phyloP scores from a whole-genome alignment of 129 eudicot genomes.

The Helichrysum umbraculigerum region DNA sequence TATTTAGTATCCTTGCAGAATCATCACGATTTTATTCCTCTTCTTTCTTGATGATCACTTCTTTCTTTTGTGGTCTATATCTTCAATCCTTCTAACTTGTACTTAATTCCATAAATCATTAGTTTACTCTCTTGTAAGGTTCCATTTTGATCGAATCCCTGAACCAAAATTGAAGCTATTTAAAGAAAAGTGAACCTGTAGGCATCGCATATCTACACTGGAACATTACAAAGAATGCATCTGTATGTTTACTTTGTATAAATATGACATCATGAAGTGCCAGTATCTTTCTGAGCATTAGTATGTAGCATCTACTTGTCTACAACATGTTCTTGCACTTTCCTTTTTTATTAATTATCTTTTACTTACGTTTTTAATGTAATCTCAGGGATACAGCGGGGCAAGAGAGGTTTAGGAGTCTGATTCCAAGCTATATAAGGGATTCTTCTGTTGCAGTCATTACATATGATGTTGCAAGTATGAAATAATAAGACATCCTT shows the following conservation, averaged over 20 bases:
- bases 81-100: neutral
- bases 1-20: too few species aligned
- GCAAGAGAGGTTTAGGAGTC: conserved; percentile 68
- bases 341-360: neutral
- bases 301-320: neutral
- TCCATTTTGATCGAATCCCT: conserved; percentile 1
- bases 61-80: neutral
- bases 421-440: conserved; percentile 61
- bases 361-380: neutral
- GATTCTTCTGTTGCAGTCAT: conserved; percentile 67
- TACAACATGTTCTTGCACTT: conserved; percentile 1
- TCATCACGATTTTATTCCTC: too few species aligned
- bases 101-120: neutral
- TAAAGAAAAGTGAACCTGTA: too few species aligned
- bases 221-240: conserved; percentile 7
- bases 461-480: conserved; percentile 65
- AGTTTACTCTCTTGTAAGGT: neutral
- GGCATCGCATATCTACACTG: neutral
- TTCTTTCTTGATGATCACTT: neutral
- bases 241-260: conserved; percentile 6
- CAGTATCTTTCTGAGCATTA: neutral
- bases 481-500: neutral
- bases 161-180: neutral
- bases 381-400: conserved; percentile 64
- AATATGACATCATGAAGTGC: conserved; percentile 1